Evolutionary conservation across 2,329 filamentous ascomycete genomes (phyloP).

Genomic region (Metarhizium humberi): DNA sequence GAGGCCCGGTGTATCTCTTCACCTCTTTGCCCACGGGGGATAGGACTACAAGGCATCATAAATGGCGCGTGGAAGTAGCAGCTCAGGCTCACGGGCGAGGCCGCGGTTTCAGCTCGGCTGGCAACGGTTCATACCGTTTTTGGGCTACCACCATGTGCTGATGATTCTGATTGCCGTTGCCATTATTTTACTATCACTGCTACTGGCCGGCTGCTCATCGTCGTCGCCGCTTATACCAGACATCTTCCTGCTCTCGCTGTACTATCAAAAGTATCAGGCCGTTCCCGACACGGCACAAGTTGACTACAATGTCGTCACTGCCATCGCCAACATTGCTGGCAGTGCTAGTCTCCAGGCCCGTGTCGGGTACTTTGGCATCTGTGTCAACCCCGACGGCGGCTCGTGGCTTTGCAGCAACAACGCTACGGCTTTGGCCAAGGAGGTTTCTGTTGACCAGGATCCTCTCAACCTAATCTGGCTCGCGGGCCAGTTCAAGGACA

Average conservation of each 20-base stretch:
- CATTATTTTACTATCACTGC: constrained; percentile 85
- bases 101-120: constrained; percentile 37
- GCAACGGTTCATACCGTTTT: constrained; percentile 59
- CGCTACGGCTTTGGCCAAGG: constrained; percentile 82
- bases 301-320: constrained; percentile 75
- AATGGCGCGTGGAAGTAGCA: constrained; percentile 14
- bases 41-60: neutral
- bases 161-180: constrained; percentile 94
- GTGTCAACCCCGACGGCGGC: constrained; percentile 83
- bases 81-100: constrained; percentile 17
- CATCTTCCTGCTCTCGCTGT: constrained; percentile 97
- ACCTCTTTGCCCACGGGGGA: neutral
- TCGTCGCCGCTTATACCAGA: constrained; percentile 89
- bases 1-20: neutral
- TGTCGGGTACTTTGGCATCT: constrained; percentile 97
- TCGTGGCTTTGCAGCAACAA: constrained; percentile 96
- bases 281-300: constrained; percentile 79
- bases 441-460: constrained; percentile 85
- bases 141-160: constrained; percentile 75
- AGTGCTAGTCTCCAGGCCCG: constrained; percentile 76
- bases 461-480: constrained; percentile 97
- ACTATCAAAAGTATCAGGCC: constrained; percentile 82
- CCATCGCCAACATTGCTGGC: constrained; percentile 85
- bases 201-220: constrained; percentile 92
- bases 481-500: constrained; percentile 93